Evolutionary conservation across 495 filamentous ascomycete species (phyloP).

Genomic region (Amphirosellinia nigrospora): DNA sequence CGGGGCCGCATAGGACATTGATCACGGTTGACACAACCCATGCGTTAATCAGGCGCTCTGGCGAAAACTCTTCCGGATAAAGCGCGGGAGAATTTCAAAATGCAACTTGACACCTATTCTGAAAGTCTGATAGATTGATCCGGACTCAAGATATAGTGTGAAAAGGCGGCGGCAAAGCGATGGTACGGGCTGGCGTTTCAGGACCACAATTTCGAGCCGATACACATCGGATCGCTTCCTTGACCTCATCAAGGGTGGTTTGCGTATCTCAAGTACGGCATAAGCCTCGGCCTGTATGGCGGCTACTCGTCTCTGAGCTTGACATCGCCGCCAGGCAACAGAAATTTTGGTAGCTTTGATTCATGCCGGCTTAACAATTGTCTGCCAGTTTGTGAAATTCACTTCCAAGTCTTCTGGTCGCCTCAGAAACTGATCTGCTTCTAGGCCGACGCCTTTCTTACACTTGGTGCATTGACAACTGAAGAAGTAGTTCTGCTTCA

Average conservation of each 20-base stretch:
- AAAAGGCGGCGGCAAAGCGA: slow-evolving; percentile 20
- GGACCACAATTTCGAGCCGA: slow-evolving; percentile 18
- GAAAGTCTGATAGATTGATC: slow-evolving; percentile 18
- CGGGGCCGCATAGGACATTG: slow-evolving; percentile 23
- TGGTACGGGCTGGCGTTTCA: slow-evolving; percentile 26
- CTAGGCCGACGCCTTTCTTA: slow-evolving; percentile 7
- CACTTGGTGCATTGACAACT: slow-evolving; percentile 24
- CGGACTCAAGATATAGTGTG: slow-evolving; percentile 19
- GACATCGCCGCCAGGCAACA: not conserved
- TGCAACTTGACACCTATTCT: slow-evolving; percentile 20
- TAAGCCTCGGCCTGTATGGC: slow-evolving; percentile 22
- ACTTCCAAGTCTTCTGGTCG: not conserved
- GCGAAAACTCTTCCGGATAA: slow-evolving; percentile 22
- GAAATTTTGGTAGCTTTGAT: not conserved
- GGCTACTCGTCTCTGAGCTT: slow-evolving; percentile 13
- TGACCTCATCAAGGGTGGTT: slow-evolving; percentile 9
- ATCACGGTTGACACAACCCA: slow-evolving; percentile 22
- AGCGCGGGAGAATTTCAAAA: slow-evolving; percentile 16
- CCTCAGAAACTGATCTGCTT: slow-evolving; percentile 4
- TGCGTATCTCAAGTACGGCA: slow-evolving; percentile 2
- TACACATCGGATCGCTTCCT: slow-evolving; percentile 16
- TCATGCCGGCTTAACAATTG: slow-evolving; percentile 7
- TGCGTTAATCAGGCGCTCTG: slow-evolving; percentile 16
- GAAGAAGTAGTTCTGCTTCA: slow-evolving; percentile 24
- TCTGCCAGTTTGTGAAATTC: slow-evolving; percentile 14